phyloP scores from a whole-genome alignment of 441 rosid species.

The Eutrema salsugineum region DNA sequence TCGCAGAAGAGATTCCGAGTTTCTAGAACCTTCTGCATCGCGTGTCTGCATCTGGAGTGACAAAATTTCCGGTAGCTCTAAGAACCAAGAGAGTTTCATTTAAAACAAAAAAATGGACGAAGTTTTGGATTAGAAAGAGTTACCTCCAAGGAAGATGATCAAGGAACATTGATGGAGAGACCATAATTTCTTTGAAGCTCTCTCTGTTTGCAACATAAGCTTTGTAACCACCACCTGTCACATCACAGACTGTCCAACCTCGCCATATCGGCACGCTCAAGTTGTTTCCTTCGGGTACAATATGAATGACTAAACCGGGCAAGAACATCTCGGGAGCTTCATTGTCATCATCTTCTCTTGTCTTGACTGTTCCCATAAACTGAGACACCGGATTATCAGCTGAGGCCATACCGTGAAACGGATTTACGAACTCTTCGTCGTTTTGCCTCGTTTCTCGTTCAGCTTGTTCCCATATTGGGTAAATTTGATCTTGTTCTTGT shows the following conservation, averaged over 20 bases:
- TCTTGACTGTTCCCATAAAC: conserved; percentile 61
- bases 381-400: conserved; percentile 54
- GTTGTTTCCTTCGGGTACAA: conserved; percentile 46
- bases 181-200: conserved; percentile 66
- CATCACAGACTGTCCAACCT: conserved; percentile 46
- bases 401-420: conserved; percentile 29
- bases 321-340: conserved; percentile 69
- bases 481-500: conserved; percentile 9
- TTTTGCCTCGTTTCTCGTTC: conserved; percentile 20
- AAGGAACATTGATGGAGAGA: conserved; percentile 87
- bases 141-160: conserved; percentile 99
- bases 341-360: conserved; percentile 13
- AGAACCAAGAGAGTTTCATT: conserved; percentile 1
- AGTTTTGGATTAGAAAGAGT: neutral
- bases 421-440: conserved; percentile 29
- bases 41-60: conserved; percentile 56
- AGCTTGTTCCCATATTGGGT: conserved; percentile 24
- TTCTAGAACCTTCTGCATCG: conserved; percentile 63
- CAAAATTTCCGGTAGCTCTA: neutral
- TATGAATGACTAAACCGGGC: conserved; percentile 74
- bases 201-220: conserved; percentile 71
- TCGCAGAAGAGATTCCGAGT: conserved; percentile 30
- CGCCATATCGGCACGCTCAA: conserved; percentile 49
- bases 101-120: neutral
- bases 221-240: conserved; percentile 36